Base-by-base conservation (phyloP, 208 protist genomes). In the Acanthamoeba castellanii region DNA sequence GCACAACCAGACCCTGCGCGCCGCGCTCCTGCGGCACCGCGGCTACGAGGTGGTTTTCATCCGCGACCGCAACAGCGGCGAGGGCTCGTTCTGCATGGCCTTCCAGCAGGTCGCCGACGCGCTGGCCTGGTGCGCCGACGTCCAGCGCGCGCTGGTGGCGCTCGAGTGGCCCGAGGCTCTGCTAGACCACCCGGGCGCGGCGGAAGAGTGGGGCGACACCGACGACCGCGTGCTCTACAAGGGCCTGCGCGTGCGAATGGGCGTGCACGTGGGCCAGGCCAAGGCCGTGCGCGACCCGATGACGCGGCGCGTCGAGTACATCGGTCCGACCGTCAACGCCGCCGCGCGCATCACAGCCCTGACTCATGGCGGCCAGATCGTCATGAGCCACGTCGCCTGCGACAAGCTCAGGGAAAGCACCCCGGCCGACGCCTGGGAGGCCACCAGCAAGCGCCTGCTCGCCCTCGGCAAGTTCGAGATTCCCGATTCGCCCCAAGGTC, bases 1-100 rank as follows among this genome's bases (percentile, higher is more conserved):
- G 6, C 74, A 82, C 45, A 82, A 82, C 74, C 7, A 82, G 2
- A 82, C 45, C 22, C 74, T 82, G 22, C 34, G 74, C 42, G 74
- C 34, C 18, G 42, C 45, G 11, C 74, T 82, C 20, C 14, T 32
- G 74, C 34, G 45, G 20, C 74, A 82, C 45, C 34, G 74, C 20
- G 74, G 74, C 74, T 82, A 82, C 45, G 74, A 82, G 45, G 74
- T 82, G 27, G 74, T 82, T 2, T 82, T 82, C 25, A 42, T 82
- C 7, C 34, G 45, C 34, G 74, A 82, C n/a, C 34, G 74, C 42
- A 82, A 82, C 74, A 82, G 82, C 52, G 82, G 82, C 14, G 82
- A 90, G 55, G 82, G 82, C 45, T 90, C 87, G 20, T 92, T 92
- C 37, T 76, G 50, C 37, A 52, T 92, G 87, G 87, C 87, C 37